A percentile compares a stretch with the other conserved stretches of the same genome.
phyloP scores from a whole-genome alignment of 2,329 filamentous ascomycete species.

The Fusarium floridanum region DNA sequence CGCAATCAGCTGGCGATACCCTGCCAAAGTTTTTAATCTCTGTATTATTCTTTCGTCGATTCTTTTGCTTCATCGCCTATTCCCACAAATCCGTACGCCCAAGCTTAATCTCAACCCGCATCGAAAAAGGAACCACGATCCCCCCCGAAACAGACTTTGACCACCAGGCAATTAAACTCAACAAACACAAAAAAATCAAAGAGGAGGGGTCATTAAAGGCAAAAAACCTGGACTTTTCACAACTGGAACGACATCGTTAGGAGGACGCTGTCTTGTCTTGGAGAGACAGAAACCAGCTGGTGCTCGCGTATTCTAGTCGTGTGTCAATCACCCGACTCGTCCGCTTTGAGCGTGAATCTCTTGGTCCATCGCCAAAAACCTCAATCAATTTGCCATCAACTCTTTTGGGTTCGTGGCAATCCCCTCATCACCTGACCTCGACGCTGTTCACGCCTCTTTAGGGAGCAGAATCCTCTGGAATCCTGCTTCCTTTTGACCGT shows the following conservation, averaged over 20 bases:
- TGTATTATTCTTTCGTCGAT: constrained; percentile 48
- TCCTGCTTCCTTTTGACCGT: constrained; percentile 31
- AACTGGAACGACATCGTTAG: constrained; percentile 40
- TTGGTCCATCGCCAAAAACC: constrained; percentile 21
- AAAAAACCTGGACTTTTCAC: constrained; percentile 30
- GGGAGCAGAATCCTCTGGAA: constrained; percentile 20
- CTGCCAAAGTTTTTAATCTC: constrained; percentile 45
- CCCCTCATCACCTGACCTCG: constrained; percentile 33
- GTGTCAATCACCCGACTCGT: constrained; percentile 40
- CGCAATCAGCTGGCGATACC: constrained; percentile 47
- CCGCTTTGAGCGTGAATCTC: constrained; percentile 43
- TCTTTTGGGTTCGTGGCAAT: constrained; percentile 11
- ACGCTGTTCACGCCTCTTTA: constrained; percentile 15
- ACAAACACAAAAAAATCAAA: constrained; percentile 45
- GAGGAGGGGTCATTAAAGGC: constrained; percentile 31
- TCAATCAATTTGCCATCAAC: constrained; percentile 16
- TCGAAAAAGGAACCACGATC: constrained; percentile 42
- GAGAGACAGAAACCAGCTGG: constrained; percentile 43
- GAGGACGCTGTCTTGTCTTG: constrained; percentile 38
- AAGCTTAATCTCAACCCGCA: constrained; percentile 42
- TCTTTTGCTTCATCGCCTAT: constrained; percentile 44
- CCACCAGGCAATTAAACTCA: constrained; percentile 44
- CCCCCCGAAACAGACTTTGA: constrained; percentile 38
- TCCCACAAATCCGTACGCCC: constrained; percentile 26
- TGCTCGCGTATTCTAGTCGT: constrained; percentile 41